Evolutionary conservation across 768 basidiomycete genomes (phyloP).

Genomic region (Goffeauzyma gilvescens): DNA sequence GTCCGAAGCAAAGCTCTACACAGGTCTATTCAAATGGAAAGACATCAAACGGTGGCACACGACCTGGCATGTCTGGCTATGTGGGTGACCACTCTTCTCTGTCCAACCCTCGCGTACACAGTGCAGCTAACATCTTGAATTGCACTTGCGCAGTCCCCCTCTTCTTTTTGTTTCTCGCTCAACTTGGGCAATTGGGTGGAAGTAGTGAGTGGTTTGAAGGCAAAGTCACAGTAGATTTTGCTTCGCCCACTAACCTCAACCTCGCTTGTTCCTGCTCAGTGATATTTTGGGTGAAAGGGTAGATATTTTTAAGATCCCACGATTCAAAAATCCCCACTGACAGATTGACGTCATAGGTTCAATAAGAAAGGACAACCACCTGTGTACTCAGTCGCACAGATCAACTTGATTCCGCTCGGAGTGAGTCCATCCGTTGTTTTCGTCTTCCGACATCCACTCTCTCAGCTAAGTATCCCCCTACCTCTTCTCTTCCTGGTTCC

Average conservation of each 20-base stretch:
- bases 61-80: slow-evolving; percentile 20
- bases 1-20: slow-evolving; percentile 14
- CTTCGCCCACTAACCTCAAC: too few relatives aligned
- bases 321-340: not conserved
- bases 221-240: too few relatives aligned
- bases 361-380: slow-evolving; percentile 5
- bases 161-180: slow-evolving; percentile 16
- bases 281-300: slow-evolving; percentile 21
- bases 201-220: slow-evolving; percentile 12
- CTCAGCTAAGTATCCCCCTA: too few relatives aligned
- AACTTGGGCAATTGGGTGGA: slow-evolving; percentile 14
- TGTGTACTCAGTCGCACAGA: slow-evolving; percentile 13
- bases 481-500: not conserved
- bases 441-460: too few relatives aligned
- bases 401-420: slow-evolving; percentile 16
- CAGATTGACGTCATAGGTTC: not conserved
- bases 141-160: slow-evolving; percentile 13
- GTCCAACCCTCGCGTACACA: too few relatives aligned
- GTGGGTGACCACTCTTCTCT: too few relatives aligned
- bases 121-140: too few relatives aligned
- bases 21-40: slow-evolving; percentile 21
- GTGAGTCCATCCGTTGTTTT: slow-evolving; percentile 1
- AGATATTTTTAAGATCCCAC: too few relatives aligned
- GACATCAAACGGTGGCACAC: slow-evolving; percentile 19
- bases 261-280: too few relatives aligned